Evolutionary conservation across 345 rosid genomes (phyloP).

Genomic region (Eucalyptus cloeziana): DNA sequence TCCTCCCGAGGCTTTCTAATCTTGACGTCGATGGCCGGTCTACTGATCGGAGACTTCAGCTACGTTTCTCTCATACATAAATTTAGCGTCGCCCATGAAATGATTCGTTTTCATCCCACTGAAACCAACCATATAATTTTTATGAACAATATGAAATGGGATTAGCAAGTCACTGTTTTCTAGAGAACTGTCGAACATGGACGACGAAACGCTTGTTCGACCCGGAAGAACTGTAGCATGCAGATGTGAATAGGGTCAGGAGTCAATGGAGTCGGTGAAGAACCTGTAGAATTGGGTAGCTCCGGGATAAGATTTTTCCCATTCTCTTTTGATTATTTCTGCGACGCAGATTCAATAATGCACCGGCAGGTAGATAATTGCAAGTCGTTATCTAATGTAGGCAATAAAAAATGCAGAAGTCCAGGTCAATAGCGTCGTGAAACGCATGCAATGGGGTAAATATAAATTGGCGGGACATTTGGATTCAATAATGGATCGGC

Average conservation of each 20-base stretch:
- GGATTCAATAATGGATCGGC: background rate
- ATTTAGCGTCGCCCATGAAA: background rate
- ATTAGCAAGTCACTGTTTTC: background rate
- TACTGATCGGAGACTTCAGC: background rate
- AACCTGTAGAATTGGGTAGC: background rate
- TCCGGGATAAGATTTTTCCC: background rate
- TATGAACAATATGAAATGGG: background rate
- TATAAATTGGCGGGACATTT: background rate
- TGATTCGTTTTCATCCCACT: background rate
- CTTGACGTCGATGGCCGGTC: background rate
- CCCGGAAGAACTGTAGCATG: background rate
- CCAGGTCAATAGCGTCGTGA: background rate
- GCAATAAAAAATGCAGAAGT: background rate
- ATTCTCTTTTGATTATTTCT: background rate
- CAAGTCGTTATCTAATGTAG: background rate
- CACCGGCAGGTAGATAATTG: background rate
- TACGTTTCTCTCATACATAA: background rate
- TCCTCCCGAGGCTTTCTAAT: background rate
- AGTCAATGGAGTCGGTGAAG: background rate
- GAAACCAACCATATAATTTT: background rate
- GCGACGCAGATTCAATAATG: background rate
- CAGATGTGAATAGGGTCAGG: background rate
- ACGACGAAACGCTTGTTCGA: background rate
- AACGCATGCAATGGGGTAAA: background rate
- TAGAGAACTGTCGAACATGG: background rate